Conservation (phyloP, 1,284 basidiomycete species). For the Puccinia hordei region DNA sequence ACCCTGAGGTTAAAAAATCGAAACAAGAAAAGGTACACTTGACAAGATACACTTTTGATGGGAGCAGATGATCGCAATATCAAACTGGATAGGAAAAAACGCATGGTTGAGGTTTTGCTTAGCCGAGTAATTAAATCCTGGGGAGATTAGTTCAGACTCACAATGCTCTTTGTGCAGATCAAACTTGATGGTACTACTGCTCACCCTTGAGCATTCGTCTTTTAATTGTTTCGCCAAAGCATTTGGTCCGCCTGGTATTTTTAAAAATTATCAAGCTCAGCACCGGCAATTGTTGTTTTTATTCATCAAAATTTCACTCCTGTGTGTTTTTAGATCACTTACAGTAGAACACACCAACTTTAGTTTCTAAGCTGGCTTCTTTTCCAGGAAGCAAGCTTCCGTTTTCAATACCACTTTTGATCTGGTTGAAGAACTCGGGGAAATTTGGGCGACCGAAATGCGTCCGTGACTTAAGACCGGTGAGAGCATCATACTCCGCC, state of each 20-base stretch:
- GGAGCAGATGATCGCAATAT: neutral
- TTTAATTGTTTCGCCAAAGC: slow-evolving; percentile 73
- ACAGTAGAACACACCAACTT: slow-evolving; percentile 67
- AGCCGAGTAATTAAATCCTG: neutral
- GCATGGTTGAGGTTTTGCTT: neutral
- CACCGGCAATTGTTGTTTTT: neutral
- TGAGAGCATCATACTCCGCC: slow-evolving; percentile 72
- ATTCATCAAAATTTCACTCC: neutral
- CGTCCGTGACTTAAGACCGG: slow-evolving; percentile 77
- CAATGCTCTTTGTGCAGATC: slow-evolving; percentile 72
- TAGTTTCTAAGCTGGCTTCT: slow-evolving; percentile 74
- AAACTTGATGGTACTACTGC: slow-evolving; percentile 68
- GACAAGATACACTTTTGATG: too few species aligned
- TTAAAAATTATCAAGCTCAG: slow-evolving; percentile 2
- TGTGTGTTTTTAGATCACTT: neutral
- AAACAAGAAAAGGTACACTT: too few species aligned
- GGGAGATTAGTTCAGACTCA: slow-evolving; percentile 19
- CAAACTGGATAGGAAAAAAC: neutral
- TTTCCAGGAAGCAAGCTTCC: slow-evolving; percentile 76
- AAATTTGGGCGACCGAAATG: slow-evolving; percentile 86
- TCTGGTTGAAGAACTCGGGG: slow-evolving; percentile 72
- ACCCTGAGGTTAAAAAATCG: too few species aligned
- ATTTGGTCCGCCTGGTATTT: slow-evolving; percentile 61
- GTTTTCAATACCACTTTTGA: slow-evolving; percentile 72
- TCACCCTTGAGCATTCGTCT: slow-evolving; percentile 67